Base-by-base conservation (phyloP, 768 basidiomycete genomes). In the Kwoniella bestiolae region DNA sequence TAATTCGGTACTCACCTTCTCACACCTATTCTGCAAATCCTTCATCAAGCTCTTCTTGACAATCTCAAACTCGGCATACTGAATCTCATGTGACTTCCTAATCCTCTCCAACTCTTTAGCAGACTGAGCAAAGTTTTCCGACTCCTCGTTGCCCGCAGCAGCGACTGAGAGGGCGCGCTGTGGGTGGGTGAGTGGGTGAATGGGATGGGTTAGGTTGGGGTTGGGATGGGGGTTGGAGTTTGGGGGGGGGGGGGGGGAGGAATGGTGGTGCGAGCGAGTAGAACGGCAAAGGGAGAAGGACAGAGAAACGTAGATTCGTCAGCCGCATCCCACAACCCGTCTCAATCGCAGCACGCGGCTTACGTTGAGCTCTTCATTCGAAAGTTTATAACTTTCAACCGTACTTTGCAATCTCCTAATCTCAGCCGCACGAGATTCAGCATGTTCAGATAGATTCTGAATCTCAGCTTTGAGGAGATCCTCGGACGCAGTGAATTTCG, bases 21-120 rank as follows among this genome's bases (percentile, higher is more conserved):
- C 96, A 81, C 96, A 99, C 29, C 96, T 94, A 82, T 99, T 97
- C 84, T 97, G 95, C 73, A 99, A 83, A 84, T 99, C 96, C 38
- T 93, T 90, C 91, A 99, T 96, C 68, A 99, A 87, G 52, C 91
- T 95, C 84, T 96, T 95, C 86, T 98, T 98, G 73, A 96, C 94
- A 21, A 91, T 90, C 79, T 99, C 96, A 81, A 99, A 99, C 79
- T 99, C 96, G 65, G 94, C 92, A 65, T 95, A 88, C 78, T 98
- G 95, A n/a, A 94, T 90, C 68, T 93, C 95, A 83, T 96, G 94
- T 12, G 92, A 91, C 83, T 96, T 97, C 71, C 96, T 88, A 49
- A 92, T 93, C 62, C 95, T 87, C 83, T 99, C 96, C 71, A 97
- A 87, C 83, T 99, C 96, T 83, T 94, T 91, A 2, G 95, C 93